Evolutionary conservation across 805 yeast genomes (phyloP), one percentile per base, ranked within the genome.

Genomic region (Saccharomyces eubayanus): DNA sequence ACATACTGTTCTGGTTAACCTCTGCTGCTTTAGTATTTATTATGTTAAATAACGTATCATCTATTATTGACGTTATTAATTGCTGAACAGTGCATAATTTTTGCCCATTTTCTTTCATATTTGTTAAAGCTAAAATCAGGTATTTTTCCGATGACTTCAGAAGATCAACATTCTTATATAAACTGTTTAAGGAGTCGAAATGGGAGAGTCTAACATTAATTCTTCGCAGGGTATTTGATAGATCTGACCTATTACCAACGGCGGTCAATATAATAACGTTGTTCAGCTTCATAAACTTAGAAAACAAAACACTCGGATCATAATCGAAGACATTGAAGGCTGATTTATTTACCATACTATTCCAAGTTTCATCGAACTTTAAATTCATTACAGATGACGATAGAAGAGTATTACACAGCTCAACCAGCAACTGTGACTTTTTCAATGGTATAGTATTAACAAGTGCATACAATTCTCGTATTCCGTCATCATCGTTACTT

Each of bases 361-460:
- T 20, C 59, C 62, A 62, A 28, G 16, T 43, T 6, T 51, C 45
- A 36, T 59, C 59, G 31, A 59, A 60, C n/a, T 52, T 52, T 16
- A 54, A 51, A 24, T 51, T 48, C n/a, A 47, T 46, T 21, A 41
- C 49, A 28, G 55, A 41, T n/a, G 43, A 6, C 11, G 43, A 9
- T 5, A 36, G 43, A 4, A 56, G 21, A 3, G 36, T 9, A 5
- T 30, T 29, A 31, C 49, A 47, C 6, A 54, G 27, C 5, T 50
- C 48, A 16, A 20, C 29, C 43, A 59, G 21, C 16, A 55, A 56
- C 31, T 48, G 50, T 2, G 49, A 30, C 1, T 43, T 54, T 46
- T 54, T 53, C 2, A 60, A 45, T 11, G 57, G 56, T 21, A 57
- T 50, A 9, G 52, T 51, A 21, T 53, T 53, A 3, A 56, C 50